Conservation (phyloP, 495 filamentous ascomycete genomes). For the Penicillium riverlandense region DNA sequence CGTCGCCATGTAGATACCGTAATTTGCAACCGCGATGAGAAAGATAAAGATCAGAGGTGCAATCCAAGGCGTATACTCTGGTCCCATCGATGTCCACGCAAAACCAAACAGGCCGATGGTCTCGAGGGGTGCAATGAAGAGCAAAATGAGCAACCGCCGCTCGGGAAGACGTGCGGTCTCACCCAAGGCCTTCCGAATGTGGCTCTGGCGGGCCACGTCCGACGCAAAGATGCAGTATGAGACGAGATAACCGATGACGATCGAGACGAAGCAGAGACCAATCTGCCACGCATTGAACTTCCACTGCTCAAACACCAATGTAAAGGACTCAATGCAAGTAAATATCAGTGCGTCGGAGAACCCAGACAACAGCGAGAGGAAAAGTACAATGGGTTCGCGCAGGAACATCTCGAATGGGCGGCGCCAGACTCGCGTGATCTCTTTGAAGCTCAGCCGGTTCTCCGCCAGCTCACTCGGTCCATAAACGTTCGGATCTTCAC, state of each 20-base stretch:
- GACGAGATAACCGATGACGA: constrained; percentile 58
- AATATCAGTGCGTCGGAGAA: constrained; percentile 80
- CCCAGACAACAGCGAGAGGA: constrained; percentile 63
- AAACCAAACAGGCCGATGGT: constrained; percentile 65
- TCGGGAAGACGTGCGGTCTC: constrained; percentile 48
- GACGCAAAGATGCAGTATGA: constrained; percentile 60
- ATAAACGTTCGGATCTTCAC: constrained; percentile 47
- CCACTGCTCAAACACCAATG: constrained; percentile 59
- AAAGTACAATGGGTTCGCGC: constrained; percentile 68
- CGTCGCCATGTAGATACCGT: constrained; percentile 71
- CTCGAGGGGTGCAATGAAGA: constrained; percentile 58
- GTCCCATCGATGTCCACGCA: constrained; percentile 57
- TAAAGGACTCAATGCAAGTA: constrained; percentile 65
- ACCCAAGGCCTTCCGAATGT: constrained; percentile 37
- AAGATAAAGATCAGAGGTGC: constrained; percentile 50
- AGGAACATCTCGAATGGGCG: constrained; percentile 75
- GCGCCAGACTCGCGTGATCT: constrained; percentile 54
- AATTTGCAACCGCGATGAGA: constrained; percentile 64
- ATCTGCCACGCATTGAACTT: constrained; percentile 45
- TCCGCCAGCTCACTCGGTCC: constrained; percentile 55
- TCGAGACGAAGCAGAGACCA: constrained; percentile 57
- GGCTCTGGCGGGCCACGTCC: constrained; percentile 47
- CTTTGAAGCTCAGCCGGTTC: constrained; percentile 42
- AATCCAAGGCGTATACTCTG: constrained; percentile 54
- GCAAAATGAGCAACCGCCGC: constrained; percentile 46